phyloP scores from a whole-genome alignment of 75 land plant species.

The Sequoia sempervirens region DNA sequence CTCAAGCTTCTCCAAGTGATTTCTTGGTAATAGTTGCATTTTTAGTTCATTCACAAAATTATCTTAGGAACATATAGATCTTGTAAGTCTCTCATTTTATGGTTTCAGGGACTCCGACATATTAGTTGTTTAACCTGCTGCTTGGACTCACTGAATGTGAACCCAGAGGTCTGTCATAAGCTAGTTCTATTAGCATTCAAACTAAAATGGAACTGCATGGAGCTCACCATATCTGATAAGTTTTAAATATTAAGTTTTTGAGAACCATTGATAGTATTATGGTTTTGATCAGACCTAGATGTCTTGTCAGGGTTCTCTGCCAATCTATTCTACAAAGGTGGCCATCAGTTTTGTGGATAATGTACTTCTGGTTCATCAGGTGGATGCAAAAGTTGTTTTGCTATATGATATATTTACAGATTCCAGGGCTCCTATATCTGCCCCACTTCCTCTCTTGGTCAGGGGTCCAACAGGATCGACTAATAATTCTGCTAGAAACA shows the following conservation, averaged over 20 bases:
- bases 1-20: background rate
- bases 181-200: slow-evolving; percentile 10
- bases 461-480: slow-evolving; percentile 40
- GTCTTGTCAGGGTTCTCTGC: slow-evolving; percentile 73
- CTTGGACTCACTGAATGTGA: slow-evolving; percentile 13
- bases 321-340: slow-evolving; percentile 77
- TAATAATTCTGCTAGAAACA: slow-evolving; percentile 10
- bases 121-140: slow-evolving; percentile 13
- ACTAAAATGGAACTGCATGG: background rate
- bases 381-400: slow-evolving; percentile 91
- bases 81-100: slow-evolving; percentile 11
- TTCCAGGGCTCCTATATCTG: slow-evolving; percentile 84
- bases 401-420: slow-evolving; percentile 82
- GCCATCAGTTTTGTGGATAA: slow-evolving; percentile 87
- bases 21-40: background rate
- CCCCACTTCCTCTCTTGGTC: slow-evolving; percentile 86
- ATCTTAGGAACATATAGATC: slow-evolving; percentile 9
- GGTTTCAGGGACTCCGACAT: slow-evolving; percentile 10
- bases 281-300: slow-evolving; percentile 2
- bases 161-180: slow-evolving; percentile 11
- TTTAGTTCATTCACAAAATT: slow-evolving; percentile 7
- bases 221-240: slow-evolving; percentile 1
- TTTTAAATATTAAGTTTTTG: background rate
- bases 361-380: slow-evolving; percentile 89
- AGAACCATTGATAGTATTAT: slow-evolving; percentile 10